Base-by-base conservation (phyloP, 768 basidiomycete genomes). In the Agrocybe pediades region DNA sequence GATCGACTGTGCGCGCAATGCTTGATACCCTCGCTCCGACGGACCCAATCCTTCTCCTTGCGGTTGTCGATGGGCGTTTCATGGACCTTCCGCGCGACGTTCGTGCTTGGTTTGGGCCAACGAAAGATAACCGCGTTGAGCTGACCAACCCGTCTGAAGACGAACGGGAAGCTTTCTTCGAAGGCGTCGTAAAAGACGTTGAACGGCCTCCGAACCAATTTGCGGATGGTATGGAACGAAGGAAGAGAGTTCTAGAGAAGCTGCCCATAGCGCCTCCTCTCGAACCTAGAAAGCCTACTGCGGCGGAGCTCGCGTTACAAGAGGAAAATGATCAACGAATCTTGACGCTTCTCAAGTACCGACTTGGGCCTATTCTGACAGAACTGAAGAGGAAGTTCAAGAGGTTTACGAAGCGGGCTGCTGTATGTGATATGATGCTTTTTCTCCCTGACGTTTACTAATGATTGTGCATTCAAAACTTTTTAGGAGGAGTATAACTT, bases 381-480 rank as follows among this genome's bases (percentile, higher is more conserved):
- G 94, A 98, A 66, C 74, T 99, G 61, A 94, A 92, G 75, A 83
- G 92, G 68, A 94, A 95, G 72, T 95, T 88, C 68, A 93, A 94
- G 77, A 79, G 89, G 60, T 95, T 97, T 65, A 88, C 86, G 0
- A 93, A 93, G 72, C 74, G 80, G 30, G 88, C 90, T 40, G 77
- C 76, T 56, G 94, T 95, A 61, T 65, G 86, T 75, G 20, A n/a
- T 24, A 17, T 9, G 19, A 19, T 16, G 43, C 33, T 48, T 52
- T 21, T 16, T 25, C 43, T 21, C 23, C 0, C 9, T 52, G 16
- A 41, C 46, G 41, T 40, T 54, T 45, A 20, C 33, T 53, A 26
- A 29, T 59, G 54, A 27, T 68, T 54, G n/a, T n/a, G n/a, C n/a
- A 55, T 33, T 45, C 24, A 47, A 53, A 15, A 6, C 44, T 55